A percentile compares a stretch with the other conserved stretches of the same genome.
Conservation (phyloP, 495 filamentous ascomycete genomes). For the Letharia lupina region DNA sequence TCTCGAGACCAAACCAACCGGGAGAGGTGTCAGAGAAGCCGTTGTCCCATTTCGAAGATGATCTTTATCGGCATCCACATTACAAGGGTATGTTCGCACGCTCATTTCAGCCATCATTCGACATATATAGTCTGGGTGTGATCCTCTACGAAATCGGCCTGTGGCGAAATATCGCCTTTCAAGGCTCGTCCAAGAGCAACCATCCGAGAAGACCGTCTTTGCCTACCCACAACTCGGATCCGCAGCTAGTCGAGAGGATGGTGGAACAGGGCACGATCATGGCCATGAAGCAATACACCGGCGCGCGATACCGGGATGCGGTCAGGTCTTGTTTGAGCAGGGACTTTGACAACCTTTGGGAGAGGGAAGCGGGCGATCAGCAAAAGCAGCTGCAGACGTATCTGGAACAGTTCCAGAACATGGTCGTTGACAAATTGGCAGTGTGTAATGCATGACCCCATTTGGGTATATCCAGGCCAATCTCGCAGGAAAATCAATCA, state of each 20-base stretch:
- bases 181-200: conserved; percentile 7
- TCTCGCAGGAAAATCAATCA: neutral
- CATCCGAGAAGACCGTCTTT: conserved; percentile 11
- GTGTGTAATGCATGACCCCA: conserved; percentile 18
- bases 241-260: conserved; percentile 29
- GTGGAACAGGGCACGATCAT: conserved; percentile 30
- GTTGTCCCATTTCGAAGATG: conserved; percentile 26
- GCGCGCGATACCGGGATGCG: conserved; percentile 19
- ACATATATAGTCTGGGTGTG: conserved; percentile 31
- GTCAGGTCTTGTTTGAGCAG: conserved; percentile 21
- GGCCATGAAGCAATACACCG: conserved; percentile 21
- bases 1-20: conserved; percentile 26
- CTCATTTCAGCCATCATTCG: conserved; percentile 27
- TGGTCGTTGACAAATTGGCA: conserved; percentile 20
- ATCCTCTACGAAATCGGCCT: conserved; percentile 30
- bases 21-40: conserved; percentile 28
- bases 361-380: conserved; percentile 12
- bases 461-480: neutral
- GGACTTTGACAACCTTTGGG: conserved; percentile 27
- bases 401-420: conserved; percentile 16
- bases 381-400: conserved; percentile 15
- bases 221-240: conserved; percentile 20
- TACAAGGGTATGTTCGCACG: conserved; percentile 22
- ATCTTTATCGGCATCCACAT: conserved; percentile 33
- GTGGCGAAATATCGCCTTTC: conserved; percentile 24